phyloP scores from a whole-genome alignment of 768 basidiomycete genomes.

The Rhodosporidiobolus odoratus region DNA sequence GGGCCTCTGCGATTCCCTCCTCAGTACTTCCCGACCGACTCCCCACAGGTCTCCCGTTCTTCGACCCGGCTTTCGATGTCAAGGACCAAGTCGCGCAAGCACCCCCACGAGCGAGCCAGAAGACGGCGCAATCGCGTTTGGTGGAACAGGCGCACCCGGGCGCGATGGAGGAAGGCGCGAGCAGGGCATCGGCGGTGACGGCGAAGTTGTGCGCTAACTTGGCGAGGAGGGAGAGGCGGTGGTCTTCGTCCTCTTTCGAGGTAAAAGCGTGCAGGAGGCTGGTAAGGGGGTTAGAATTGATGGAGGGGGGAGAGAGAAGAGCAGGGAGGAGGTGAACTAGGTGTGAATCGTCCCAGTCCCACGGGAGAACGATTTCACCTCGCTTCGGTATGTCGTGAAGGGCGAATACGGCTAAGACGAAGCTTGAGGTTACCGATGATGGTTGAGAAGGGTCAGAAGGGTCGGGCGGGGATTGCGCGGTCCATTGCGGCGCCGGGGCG shows the following conservation, averaged over 20 bases:
- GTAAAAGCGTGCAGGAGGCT: not conserved
- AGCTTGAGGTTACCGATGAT: constrained; percentile 47
- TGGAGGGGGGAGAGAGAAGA: constrained; percentile 16
- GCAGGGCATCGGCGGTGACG: constrained; percentile 13
- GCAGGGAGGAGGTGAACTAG: constrained; percentile 48
- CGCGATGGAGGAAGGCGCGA: constrained; percentile 5
- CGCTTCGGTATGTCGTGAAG: constrained; percentile 64
- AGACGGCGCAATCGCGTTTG: constrained; percentile 32
- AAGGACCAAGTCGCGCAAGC: not conserved
- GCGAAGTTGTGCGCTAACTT: constrained; percentile 15
- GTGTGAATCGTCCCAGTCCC: constrained; percentile 96
- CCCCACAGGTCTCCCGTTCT: not conserved
- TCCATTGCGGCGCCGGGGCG: constrained; percentile 3
- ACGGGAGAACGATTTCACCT: constrained; percentile 82
- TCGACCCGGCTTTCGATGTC: not conserved
- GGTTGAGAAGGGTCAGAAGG: not conserved
- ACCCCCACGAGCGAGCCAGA: constrained; percentile 26
- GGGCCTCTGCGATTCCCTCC: not conserved
- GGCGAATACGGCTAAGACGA: constrained; percentile 68
- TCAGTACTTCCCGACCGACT: not conserved
- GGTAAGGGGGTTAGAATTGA: not conserved
- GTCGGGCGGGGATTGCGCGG: not conserved
- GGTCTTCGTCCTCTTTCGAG: not conserved
- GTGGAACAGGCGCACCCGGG: constrained; percentile 31
- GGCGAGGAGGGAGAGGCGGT: constrained; percentile 5